Evolutionary conservation across 495 filamentous ascomycete genomes (phyloP).

Genomic region (Trichoderma gamsii): DNA sequence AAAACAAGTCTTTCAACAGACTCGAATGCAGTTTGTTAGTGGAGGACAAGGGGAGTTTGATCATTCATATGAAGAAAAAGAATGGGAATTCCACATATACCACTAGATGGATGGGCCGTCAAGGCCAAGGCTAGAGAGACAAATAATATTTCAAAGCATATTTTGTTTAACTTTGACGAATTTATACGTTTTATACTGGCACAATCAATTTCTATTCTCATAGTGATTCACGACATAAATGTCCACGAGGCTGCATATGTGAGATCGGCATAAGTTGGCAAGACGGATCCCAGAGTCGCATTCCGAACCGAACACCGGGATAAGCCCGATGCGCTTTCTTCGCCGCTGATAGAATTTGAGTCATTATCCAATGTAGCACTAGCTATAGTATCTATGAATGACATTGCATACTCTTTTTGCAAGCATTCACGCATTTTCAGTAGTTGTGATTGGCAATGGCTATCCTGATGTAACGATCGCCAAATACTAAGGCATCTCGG

Average conservation of each 20-base stretch:
- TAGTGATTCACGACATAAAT: no score
- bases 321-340: not conserved
- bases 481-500: not conserved
- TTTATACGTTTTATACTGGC: no score
- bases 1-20: slow-evolving; percentile 11
- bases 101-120: not conserved
- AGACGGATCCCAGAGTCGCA: not conserved
- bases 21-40: slow-evolving; percentile 4
- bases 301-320: not conserved
- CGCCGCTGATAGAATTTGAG: no score
- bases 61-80: not conserved
- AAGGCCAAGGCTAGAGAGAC: not conserved
- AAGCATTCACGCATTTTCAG: no score
- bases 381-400: no score
- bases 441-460: no score
- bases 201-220: no score
- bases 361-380: no score
- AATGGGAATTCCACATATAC: slow-evolving; percentile 13
- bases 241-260: no score
- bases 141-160: not conserved
- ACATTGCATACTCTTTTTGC: no score
- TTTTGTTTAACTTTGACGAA: not conserved
- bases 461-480: not conserved
- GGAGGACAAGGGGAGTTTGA: not conserved
- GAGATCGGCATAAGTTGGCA: no score